Percentiles rank a stretch among this genome's conserved stretches.
These are phyloP conservation scores for Arthrobotrys entomopaga DNA, from an alignment of 2,329 filamentous ascomycete species.

Conservation along the genomic window DNA sequence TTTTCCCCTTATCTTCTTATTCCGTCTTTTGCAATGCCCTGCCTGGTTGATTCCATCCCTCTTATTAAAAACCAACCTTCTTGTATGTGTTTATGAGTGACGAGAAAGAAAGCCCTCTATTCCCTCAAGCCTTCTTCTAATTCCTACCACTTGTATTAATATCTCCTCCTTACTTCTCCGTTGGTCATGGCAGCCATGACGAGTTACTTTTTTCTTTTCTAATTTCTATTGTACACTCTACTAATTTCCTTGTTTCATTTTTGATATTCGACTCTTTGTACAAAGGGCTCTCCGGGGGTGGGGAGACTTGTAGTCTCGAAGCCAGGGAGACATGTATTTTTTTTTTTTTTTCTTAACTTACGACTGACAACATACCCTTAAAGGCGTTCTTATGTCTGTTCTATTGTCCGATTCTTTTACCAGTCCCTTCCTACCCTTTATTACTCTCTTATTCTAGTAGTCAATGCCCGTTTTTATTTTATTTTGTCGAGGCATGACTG, in stretches of 20 bases:
- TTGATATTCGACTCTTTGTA: constrained; percentile 14
- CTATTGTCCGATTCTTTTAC: constrained; percentile 8
- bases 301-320: too few species aligned
- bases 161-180: constrained; percentile 5
- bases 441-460: neutral
- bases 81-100: constrained; percentile 40
- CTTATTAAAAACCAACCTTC: constrained; percentile 19
- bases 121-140: constrained; percentile 3
- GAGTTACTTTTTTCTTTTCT: constrained; percentile 22
- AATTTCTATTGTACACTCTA: constrained; percentile 10
- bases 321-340: constrained; percentile 27
- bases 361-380: constrained; percentile 28
- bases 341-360: constrained; percentile 20
- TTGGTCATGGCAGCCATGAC: constrained; percentile 1
- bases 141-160: constrained; percentile 51
- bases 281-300: constrained; percentile 26
- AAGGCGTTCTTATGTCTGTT: constrained; percentile 19
- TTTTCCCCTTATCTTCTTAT: constrained; percentile 11
- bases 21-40: neutral
- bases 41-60: constrained; percentile 12
- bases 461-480: constrained; percentile 9
- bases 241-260: constrained; percentile 34
- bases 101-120: constrained; percentile 19
- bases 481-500: constrained; percentile 12
- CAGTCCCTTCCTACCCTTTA: constrained; percentile 1